Conservation (phyloP, 1,284 basidiomycete genomes). For the Neolentinus lepideus region DNA sequence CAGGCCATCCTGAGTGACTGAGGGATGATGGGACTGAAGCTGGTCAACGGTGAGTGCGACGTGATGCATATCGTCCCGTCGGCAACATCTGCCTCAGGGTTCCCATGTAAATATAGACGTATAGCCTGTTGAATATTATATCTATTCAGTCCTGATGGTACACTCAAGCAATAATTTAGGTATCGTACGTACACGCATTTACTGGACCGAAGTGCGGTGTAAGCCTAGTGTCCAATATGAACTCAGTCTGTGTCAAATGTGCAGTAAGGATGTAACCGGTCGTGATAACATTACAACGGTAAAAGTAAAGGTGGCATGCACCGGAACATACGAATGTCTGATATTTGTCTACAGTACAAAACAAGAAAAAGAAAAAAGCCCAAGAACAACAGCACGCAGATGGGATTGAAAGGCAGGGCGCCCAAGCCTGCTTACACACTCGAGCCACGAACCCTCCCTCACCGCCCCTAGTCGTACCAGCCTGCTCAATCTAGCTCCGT, state of each 20-base stretch:
- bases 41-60: too few relatives aligned
- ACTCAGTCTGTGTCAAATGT: too few relatives aligned
- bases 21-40: slow-evolving; percentile 5
- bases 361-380: background rate
- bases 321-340: too few relatives aligned
- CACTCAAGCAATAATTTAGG: too few relatives aligned
- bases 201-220: too few relatives aligned
- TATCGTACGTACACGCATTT: too few relatives aligned
- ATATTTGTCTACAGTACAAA: background rate
- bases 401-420: background rate
- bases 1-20: slow-evolving; percentile 80
- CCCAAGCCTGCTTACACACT: background rate
- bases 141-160: background rate
- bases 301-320: too few relatives aligned
- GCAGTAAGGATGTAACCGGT: too few relatives aligned
- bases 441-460: background rate
- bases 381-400: background rate
- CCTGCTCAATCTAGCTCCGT: background rate
- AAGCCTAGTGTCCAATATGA: too few relatives aligned
- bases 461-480: background rate
- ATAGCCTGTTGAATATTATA: background rate
- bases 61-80: too few relatives aligned
- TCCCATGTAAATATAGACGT: background rate
- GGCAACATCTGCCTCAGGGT: too few relatives aligned
- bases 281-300: too few relatives aligned